Conservation (phyloP, 495 filamentous ascomycete species). For the Xeromyces bisporus region DNA sequence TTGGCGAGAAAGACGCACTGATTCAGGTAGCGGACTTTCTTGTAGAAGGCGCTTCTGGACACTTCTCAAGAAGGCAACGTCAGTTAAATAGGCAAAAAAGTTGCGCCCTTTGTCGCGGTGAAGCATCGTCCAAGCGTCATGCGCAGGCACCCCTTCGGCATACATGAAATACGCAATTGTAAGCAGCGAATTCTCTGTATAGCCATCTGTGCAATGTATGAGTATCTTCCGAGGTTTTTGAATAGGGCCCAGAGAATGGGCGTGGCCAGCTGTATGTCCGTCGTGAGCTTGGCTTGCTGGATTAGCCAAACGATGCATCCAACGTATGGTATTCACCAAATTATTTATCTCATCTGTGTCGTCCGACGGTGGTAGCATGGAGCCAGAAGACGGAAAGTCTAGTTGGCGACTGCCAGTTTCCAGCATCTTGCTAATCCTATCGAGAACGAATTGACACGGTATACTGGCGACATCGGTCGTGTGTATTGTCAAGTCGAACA, state of each 20-base stretch:
- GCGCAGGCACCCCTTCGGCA: slow-evolving; percentile 59
- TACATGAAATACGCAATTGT: slow-evolving; percentile 85
- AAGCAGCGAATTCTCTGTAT: slow-evolving; percentile 82
- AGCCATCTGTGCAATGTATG: slow-evolving; percentile 88
- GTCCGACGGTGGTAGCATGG: slow-evolving; percentile 67
- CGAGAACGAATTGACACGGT: slow-evolving; percentile 36
- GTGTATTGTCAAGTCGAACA: slow-evolving; percentile 65
- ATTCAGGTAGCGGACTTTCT: slow-evolving; percentile 24
- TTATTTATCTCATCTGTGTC: slow-evolving; percentile 64
- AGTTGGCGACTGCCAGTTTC: slow-evolving; percentile 41
- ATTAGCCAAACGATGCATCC: slow-evolving; percentile 70
- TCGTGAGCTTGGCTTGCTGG: slow-evolving; percentile 24
- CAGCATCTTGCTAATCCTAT: slow-evolving; percentile 41
- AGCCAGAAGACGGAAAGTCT: slow-evolving; percentile 86
- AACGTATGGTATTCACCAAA: slow-evolving; percentile 69
- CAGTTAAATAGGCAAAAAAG: slow-evolving; percentile 88
- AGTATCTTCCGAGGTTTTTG: slow-evolving; percentile 45
- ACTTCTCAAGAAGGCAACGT: slow-evolving; percentile 59
- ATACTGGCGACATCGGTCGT: slow-evolving; percentile 64
- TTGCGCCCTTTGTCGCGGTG: slow-evolving; percentile 72
- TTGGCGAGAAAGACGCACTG: slow-evolving; percentile 13
- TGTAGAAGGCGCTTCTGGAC: slow-evolving; percentile 58
- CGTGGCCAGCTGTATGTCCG: slow-evolving; percentile 42
- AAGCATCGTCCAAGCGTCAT: slow-evolving; percentile 72
- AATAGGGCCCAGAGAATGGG: slow-evolving; percentile 23